These are phyloP conservation scores for Hansenula anomala DNA, from an alignment of 1,139 yeast genomes.

Conservation along the genomic window DNA sequence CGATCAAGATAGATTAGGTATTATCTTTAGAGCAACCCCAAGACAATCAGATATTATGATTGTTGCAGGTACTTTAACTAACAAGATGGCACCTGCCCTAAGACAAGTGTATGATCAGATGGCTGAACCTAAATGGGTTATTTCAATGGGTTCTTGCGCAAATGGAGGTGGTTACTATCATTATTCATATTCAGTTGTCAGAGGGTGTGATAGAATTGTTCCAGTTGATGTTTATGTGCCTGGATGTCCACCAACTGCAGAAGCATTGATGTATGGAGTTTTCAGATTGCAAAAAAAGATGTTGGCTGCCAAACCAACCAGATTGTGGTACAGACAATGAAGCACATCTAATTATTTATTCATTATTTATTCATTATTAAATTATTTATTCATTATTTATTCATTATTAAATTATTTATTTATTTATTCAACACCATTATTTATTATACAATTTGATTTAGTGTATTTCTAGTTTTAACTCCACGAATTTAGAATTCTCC, in stretches of 20 bases:
- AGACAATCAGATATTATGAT: constrained; percentile 93
- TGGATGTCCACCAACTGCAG: constrained; percentile 91
- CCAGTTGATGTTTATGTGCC: constrained; percentile 93
- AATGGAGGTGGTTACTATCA: constrained; percentile 94
- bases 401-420: constrained; percentile 1
- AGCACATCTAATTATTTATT: not conserved
- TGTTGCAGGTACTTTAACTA: constrained; percentile 89
- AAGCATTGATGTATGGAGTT: constrained; percentile 87
- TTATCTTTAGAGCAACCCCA: constrained; percentile 91
- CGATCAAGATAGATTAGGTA: constrained; percentile 91
- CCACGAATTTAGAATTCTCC: too few relatives aligned
- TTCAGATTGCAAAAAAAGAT: constrained; percentile 87
- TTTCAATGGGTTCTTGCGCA: constrained; percentile 93
- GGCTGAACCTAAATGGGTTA: constrained; percentile 89
- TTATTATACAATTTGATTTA: too few relatives aligned
- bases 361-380: not conserved
- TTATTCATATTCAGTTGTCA: constrained; percentile 81
- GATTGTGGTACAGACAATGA: constrained; percentile 81
- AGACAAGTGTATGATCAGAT: constrained; percentile 93
- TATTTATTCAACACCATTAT: constrained; percentile 3
- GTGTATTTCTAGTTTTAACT: too few relatives aligned
- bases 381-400: constrained; percentile 3
- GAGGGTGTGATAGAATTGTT: constrained; percentile 86
- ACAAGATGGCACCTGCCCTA: constrained; percentile 91
- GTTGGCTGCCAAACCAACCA: constrained; percentile 74